Base-by-base conservation (phyloP, 768 basidiomycete genomes). In the Multifurca ochricompacta region DNA sequence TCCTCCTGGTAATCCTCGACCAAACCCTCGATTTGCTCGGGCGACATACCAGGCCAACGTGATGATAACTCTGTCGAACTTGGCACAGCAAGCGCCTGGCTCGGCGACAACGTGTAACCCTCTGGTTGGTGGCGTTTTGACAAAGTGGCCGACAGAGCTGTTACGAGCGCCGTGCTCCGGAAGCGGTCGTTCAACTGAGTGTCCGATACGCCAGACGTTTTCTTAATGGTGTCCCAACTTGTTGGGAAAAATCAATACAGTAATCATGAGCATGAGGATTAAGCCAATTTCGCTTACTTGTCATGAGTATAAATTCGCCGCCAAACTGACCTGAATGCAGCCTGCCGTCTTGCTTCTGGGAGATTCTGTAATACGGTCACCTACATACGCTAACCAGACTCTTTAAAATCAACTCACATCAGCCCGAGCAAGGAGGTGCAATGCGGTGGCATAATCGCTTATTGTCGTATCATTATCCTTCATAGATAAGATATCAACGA, bases 261-360 rank as follows among this genome's bases (percentile, higher is more conserved):
- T 25, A 42, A 42, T 43, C n/a, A n/a, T n/a, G n/a, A 11, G 7
- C 7, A 21, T 0, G 1, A 45, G 16, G 30, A 30, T 25, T 18
- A 13, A 35, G 25, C 52, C 18, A 21, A 23, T 16, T 25, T n/a
- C n/a, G 48, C 56, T 56, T 68, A 95, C 93, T 96, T 81, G 66
- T 97, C 92, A 47, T 90, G 85, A 48, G 87, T 76, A 65, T 88
- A 95, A 42, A 95, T 78, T 28, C 94, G 76, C 32, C 94, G 78
- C 94, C 94, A 97, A 14, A 90, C 76, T 30, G 80, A 82, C 42
- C 82, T 75, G 63, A 88, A 78, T 4, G 89, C 83, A 23, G 86
- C 80, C 37, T 77, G 64, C 65, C 77, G 77, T 44, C 93, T 76
- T 30, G 79, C 78, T 54, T 83, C 80, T 0, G 92, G 91, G 3